Base-by-base conservation (phyloP, 352 stramenopile species). In the Phytophthora cryptogea region DNA sequence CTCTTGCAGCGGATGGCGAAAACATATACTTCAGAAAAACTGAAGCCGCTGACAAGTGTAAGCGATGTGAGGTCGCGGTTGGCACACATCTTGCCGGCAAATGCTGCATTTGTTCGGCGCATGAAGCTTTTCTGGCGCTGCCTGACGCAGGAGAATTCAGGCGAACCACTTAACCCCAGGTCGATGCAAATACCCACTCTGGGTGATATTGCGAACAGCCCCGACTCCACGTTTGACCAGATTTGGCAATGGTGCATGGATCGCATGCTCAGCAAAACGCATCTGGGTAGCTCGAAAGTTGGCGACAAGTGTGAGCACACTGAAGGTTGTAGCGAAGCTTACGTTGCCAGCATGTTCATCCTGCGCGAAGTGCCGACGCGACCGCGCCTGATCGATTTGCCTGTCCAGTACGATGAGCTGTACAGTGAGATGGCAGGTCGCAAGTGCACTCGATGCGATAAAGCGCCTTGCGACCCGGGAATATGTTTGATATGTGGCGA, bases 291-390 rank as follows among this genome's bases (percentile, higher is more conserved):
- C 30, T 80, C 70, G 0, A 92, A 89, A 51, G 71, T 70, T 41
- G 81, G 85, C 14, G 85, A 92, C 52, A 90, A 86, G 54, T 95
- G 86, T 54, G 86, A 95, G 49, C 86, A 95, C 60, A 89, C 85
- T 11, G 86, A 95, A 62, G 81, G 85, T 16, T 89, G 80, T 54
- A 90, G 86, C 57, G 86, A 95, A 50, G 82, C 79, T 13, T 95
- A 94, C 56, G 79, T 93, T 20, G 86, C 86, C 31, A 95, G 85
- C 64, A 94, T 95, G 85, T 95, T 95, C 45, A 92, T 95, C 45
- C 47, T 95, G 17, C 84, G 86, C 20, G 85, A 95, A 50, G 54
- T 78, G 7, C 49, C 67, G n/a, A 66, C 57, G 23, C 74, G 75
- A 33, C 83, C 83, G 17, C 80, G 76, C 2, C 68, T 95, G 17